A percentile compares a stretch with the other conserved stretches of the same genome.
phyloP scores from a whole-genome alignment of 495 filamentous ascomycete species.

The Podospora pseudocomata region DNA sequence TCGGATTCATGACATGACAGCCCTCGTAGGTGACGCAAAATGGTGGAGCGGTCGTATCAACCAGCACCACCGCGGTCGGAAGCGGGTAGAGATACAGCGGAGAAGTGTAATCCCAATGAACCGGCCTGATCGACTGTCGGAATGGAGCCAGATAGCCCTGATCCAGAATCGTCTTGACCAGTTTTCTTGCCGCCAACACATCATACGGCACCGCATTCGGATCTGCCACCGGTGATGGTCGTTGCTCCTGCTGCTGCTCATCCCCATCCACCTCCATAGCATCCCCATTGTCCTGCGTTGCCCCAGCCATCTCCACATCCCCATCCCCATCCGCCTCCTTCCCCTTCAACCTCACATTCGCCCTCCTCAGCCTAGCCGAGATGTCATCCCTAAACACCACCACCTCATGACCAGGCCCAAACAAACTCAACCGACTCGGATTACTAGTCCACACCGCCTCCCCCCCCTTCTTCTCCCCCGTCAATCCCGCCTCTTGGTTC shows the following conservation, averaged over 20 bases:
- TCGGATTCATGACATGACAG: slow-evolving; percentile 95
- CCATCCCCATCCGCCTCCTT: slow-evolving; percentile 25
- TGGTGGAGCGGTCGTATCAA: slow-evolving; percentile 72
- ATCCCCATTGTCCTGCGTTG: slow-evolving; percentile 18
- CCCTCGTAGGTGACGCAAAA: slow-evolving; percentile 90
- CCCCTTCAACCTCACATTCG: slow-evolving; percentile 58
- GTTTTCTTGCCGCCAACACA: slow-evolving; percentile 63
- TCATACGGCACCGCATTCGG: slow-evolving; percentile 43
- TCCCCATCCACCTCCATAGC: slow-evolving; percentile 48
- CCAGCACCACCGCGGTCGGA: slow-evolving; percentile 75
- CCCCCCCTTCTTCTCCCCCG: slow-evolving; percentile 50
- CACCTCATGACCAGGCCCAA: slow-evolving; percentile 82
- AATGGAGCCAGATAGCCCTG: slow-evolving; percentile 88
- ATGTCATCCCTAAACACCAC: slow-evolving; percentile 84
- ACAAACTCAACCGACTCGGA: slow-evolving; percentile 73
- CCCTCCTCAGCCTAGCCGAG: slow-evolving; percentile 68
- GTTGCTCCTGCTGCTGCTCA: slow-evolving; percentile 8
- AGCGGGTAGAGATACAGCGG: slow-evolving; percentile 80
- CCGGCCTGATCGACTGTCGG: slow-evolving; percentile 66
- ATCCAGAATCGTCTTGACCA: slow-evolving; percentile 90
- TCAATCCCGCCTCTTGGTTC: slow-evolving; percentile 55
- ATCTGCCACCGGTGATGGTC: slow-evolving; percentile 1
- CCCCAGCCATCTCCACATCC: slow-evolving; percentile 37
- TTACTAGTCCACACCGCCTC: slow-evolving; percentile 87
- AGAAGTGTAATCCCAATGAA: slow-evolving; percentile 79